A percentile compares a stretch with the other conserved stretches of the same genome.
phyloP scores from a whole-genome alignment of 2,329 filamentous ascomycete genomes.

The Xylaria sp. region DNA sequence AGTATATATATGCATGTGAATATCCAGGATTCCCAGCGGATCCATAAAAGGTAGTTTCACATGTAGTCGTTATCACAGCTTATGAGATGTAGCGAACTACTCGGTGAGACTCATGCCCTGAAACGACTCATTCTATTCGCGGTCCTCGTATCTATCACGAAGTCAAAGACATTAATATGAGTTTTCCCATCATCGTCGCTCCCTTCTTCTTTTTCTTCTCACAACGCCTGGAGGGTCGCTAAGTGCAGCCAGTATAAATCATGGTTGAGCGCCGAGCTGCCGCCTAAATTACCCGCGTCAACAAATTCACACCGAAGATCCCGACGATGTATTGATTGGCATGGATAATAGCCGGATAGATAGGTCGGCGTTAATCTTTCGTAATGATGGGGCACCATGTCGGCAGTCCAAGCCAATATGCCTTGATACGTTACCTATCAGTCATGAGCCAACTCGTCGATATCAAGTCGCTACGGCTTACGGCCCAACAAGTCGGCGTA shows the following conservation, averaged over 20 bases:
- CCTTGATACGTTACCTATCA: constrained; percentile 7
- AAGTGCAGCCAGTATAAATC: not conserved
- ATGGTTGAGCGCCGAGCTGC: constrained; percentile 8
- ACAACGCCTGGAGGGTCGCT: not conserved
- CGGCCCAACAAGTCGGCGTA: not conserved
- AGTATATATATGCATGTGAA: constrained; percentile 3
- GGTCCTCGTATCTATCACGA: not conserved
- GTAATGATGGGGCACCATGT: constrained; percentile 1
- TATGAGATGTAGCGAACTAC: not conserved
- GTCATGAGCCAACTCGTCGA: not conserved
- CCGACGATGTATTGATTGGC: constrained; percentile 24
- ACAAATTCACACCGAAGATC: constrained; percentile 6
- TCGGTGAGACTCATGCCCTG: not conserved
- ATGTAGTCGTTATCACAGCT: not conserved
- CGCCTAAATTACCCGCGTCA: constrained; percentile 35
- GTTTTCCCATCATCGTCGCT: not conserved
- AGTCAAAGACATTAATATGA: not conserved
- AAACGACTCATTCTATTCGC: not conserved
- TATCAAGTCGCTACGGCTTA: not conserved
- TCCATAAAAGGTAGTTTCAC: not conserved
- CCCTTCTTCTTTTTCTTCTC: not conserved
- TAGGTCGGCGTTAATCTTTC: constrained; percentile 16
- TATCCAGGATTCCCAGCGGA: not conserved
- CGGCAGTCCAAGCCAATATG: constrained; percentile 26
- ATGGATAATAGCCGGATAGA: constrained; percentile 35